phyloP scores from a whole-genome alignment of 441 rosid species.

The Euphorbia schlechtendalii region DNA sequence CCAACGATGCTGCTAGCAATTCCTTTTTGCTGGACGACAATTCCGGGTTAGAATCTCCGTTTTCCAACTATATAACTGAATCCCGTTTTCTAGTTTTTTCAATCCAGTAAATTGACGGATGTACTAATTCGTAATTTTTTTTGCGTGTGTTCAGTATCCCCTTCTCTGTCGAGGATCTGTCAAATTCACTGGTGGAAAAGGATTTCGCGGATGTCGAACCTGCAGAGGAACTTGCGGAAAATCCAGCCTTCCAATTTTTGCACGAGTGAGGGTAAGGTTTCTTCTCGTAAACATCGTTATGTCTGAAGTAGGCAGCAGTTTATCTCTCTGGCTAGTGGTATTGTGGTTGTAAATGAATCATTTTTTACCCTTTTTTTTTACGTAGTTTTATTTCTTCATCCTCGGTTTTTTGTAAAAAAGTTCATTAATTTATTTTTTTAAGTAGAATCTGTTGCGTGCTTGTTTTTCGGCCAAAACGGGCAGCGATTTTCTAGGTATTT shows the following conservation, averaged over 20 bases:
- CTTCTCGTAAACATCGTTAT: slow-evolving; percentile 14
- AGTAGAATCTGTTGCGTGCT: no score
- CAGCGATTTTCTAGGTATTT: slow-evolving; percentile 21
- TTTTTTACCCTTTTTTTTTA: slow-evolving; percentile 16
- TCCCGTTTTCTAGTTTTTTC: no score
- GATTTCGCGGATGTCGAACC: slow-evolving; percentile 83
- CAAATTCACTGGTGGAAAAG: slow-evolving; percentile 71
- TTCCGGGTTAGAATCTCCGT: slow-evolving; percentile 64
- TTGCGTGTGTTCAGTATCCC: slow-evolving; percentile 79
- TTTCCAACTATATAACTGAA: slow-evolving; percentile 1
- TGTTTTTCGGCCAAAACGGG: slow-evolving; percentile 26
- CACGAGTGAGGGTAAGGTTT: slow-evolving; percentile 40
- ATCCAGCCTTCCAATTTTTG: slow-evolving; percentile 88
- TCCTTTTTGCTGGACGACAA: slow-evolving; percentile 95
- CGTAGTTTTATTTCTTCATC: no score
- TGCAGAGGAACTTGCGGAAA: slow-evolving; percentile 80
- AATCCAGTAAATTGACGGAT: no score
- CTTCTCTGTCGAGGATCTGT: slow-evolving; percentile 86
- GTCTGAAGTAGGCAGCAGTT: slow-evolving; percentile 23
- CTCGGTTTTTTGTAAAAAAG: no score
- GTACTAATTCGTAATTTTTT: slow-evolving; percentile 21
- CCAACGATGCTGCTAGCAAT: slow-evolving; percentile 70
- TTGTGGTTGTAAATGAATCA: slow-evolving; percentile 33
- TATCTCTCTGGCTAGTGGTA: slow-evolving; percentile 14
- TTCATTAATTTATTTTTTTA: slow-evolving; percentile 13